Evolutionary conservation across 495 filamentous ascomycete genomes (phyloP).

Genomic region (Barbatosphaeria neglecta): DNA sequence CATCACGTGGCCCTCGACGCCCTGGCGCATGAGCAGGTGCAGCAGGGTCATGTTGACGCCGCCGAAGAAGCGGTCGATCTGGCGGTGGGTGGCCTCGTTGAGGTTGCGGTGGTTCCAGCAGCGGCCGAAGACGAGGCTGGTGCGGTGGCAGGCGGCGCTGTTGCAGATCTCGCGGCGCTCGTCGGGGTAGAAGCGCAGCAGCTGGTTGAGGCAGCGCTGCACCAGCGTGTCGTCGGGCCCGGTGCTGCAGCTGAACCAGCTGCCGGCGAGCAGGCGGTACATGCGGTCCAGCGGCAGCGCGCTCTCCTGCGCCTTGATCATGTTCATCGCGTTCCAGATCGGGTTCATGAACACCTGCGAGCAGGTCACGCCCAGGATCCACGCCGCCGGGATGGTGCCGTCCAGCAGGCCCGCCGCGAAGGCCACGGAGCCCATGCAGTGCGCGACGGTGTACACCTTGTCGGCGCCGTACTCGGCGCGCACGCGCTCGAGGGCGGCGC

Average conservation of each 20-base stretch:
- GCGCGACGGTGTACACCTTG: constrained; percentile 48
- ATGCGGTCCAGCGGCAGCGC: constrained; percentile 35
- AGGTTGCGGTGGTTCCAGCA: constrained; percentile 55
- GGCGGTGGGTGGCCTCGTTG: constrained; percentile 50
- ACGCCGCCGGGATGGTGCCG: constrained; percentile 45
- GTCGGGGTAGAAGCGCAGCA: constrained; percentile 50
- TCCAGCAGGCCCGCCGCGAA: constrained; percentile 49
- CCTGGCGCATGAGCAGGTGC: constrained; percentile 47
- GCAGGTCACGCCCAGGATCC: constrained; percentile 50
- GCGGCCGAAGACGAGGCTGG: constrained; percentile 49
- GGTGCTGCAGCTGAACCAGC: constrained; percentile 44
- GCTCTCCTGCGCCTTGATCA: constrained; percentile 39
- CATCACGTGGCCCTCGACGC: constrained; percentile 38
- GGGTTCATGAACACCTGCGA: constrained; percentile 58
- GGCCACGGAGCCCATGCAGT: constrained; percentile 57
- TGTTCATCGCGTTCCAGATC: constrained; percentile 45
- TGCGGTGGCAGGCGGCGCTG: constrained; percentile 49
- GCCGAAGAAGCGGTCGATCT: constrained; percentile 49
- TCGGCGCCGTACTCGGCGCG: constrained; percentile 20
- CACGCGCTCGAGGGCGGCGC: constrained; percentile 45
- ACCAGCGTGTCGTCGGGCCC: constrained; percentile 32
- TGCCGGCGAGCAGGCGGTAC: constrained; percentile 33
- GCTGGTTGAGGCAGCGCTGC: constrained; percentile 43
- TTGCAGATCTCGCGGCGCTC: constrained; percentile 46
- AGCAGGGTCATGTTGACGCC: constrained; percentile 50